Base-by-base conservation (phyloP, 495 filamentous ascomycete species). In the Neurospora sp. region DNA sequence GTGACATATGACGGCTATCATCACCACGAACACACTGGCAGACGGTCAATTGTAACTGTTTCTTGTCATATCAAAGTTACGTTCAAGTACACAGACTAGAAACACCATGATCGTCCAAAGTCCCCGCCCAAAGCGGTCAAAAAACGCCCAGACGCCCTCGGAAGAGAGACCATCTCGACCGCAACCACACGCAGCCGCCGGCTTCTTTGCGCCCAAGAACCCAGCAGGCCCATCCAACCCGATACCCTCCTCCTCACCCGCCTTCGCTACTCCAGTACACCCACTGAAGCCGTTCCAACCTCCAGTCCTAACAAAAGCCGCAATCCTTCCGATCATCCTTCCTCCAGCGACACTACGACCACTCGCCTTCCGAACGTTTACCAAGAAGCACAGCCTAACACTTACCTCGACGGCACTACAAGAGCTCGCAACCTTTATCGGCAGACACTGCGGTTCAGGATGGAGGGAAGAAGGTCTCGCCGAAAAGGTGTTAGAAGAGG, bases 401-500 rank as follows among this genome's bases (percentile, higher is more conserved):
- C 90, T 99, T 46, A 97, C 93, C 4, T 95, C 95, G 0, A 88
- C 94, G 10, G 93, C 96, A 0, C 86, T 99, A 1, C 89, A 94
- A 80, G 88, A 90, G 11, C 85, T 99, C 31, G 94, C 96, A 14
- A 86, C 88, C 0, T 98, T 98, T 78, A 91, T 98, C 44, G 96
- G 96, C 14, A 92, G 91, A 70, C 91, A 97, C 80, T 99, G 96
- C 79, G 96, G 96, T 66, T 92, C 94, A 44, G 94, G 91, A 90
- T 99, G 96, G 96, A 88, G 96, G 75, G 94, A 98, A 83, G 94
- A 95, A 81, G 96, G 96, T 0, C 84, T 97, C 11, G 96, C 94
- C 6, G 96, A 99, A 79, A 91, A 90, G 77, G 92, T 97, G 8
- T 83, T 98, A 23, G 96, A 98, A 76, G 95, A 98, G 80, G 90